A percentile compares a stretch with the other conserved stretches of the same genome.
Evolutionary conservation across 2,329 filamentous ascomycete genomes (phyloP).

Genomic region (Colletotrichum ledebouriae): DNA sequence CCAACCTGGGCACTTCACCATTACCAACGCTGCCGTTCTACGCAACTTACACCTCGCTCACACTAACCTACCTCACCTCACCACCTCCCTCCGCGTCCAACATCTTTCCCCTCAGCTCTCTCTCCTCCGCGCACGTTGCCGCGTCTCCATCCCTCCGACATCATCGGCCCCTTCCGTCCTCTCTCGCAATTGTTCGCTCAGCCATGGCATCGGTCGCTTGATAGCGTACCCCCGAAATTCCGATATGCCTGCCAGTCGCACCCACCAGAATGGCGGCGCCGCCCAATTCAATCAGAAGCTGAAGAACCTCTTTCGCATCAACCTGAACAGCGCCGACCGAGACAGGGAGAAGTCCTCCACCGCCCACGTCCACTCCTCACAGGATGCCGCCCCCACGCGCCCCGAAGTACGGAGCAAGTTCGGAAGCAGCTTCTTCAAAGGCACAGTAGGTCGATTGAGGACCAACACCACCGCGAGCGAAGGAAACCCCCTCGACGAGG

Average conservation of each 20-base stretch:
- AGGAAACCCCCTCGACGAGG: slow-evolving; percentile 89
- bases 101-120: slow-evolving; percentile 35
- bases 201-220: slow-evolving; percentile 55
- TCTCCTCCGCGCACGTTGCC: slow-evolving; percentile 43
- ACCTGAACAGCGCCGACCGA: slow-evolving; percentile 59
- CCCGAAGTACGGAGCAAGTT: slow-evolving; percentile 70
- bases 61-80: slow-evolving; percentile 17
- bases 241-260: slow-evolving; percentile 68
- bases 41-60: slow-evolving; percentile 23
- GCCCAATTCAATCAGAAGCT: slow-evolving; percentile 76
- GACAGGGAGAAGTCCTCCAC: slow-evolving; percentile 54
- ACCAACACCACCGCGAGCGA: slow-evolving; percentile 94
- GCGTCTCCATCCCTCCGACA: slow-evolving; percentile 31
- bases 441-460: slow-evolving; percentile 86
- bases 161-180: slow-evolving; percentile 32
- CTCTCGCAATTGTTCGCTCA: slow-evolving; percentile 40
- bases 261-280: slow-evolving; percentile 58
- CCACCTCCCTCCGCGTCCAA: slow-evolving; percentile 3
- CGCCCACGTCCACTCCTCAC: slow-evolving; percentile 57
- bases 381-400: slow-evolving; percentile 46
- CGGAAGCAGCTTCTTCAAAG: slow-evolving; percentile 90
- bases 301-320: slow-evolving; percentile 80
- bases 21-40: slow-evolving; percentile 23
- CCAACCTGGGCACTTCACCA: slow-evolving; percentile 18
- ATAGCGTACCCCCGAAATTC: slow-evolving; percentile 44